These are phyloP conservation scores for Phytophthora aleatoria DNA, from an alignment of 352 stramenopile species.

Conservation along the genomic window DNA sequence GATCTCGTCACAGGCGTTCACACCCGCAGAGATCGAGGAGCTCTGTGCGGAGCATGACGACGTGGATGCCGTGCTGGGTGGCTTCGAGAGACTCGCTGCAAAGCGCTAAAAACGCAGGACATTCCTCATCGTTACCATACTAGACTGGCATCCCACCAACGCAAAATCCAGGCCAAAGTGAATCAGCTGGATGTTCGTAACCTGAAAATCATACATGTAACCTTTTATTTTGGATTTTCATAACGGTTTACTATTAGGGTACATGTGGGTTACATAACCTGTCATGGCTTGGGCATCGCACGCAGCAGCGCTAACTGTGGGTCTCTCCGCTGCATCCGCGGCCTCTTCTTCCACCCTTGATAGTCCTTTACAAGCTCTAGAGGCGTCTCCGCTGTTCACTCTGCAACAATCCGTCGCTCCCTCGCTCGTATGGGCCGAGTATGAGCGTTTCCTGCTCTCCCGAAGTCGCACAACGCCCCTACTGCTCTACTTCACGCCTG, in stretches of 20 bases:
- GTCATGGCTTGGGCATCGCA: neutral
- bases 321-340: conserved; percentile 5
- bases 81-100: conserved; percentile 9
- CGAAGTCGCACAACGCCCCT: conserved; percentile 20
- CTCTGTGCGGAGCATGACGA: conserved; percentile 56
- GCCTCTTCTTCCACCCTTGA: neutral
- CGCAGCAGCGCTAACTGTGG: neutral
- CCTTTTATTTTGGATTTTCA: too few relatives aligned
- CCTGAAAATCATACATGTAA: too few relatives aligned
- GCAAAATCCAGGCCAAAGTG: too few relatives aligned
- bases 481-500: conserved; percentile 32
- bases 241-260: too few relatives aligned
- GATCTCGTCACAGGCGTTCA: conserved; percentile 16
- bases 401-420: conserved; percentile 14
- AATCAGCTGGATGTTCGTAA: too few relatives aligned
- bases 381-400: conserved; percentile 17
- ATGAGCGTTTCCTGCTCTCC: conserved; percentile 42
- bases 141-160: too few relatives aligned
- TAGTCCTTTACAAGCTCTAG: conserved; percentile 12
- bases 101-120: too few relatives aligned
- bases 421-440: conserved; percentile 32
- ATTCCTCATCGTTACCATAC: too few relatives aligned
- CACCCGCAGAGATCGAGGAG: conserved; percentile 59
- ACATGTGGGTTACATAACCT: neutral
- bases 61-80: conserved; percentile 46